Conservation (phyloP, 2,329 filamentous ascomycete species). For the Cordyceps cateniannulata region DNA sequence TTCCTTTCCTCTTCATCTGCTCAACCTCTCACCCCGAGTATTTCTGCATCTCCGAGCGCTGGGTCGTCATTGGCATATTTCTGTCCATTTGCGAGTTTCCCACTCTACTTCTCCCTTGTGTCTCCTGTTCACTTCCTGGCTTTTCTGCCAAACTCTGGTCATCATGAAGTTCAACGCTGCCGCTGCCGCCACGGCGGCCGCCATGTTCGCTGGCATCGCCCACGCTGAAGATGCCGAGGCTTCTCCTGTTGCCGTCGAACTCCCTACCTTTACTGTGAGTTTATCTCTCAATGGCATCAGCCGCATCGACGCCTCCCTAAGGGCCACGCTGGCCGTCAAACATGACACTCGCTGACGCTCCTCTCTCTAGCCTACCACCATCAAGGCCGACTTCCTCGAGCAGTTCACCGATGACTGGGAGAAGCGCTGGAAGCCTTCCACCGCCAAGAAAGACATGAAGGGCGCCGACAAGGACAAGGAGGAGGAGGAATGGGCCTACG, state of each 20-base stretch:
- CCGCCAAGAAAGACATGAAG: conserved; percentile 84
- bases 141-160: conserved; percentile 18
- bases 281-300: background rate
- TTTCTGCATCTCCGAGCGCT: conserved; percentile 2
- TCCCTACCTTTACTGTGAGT: conserved; percentile 85
- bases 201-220: conserved; percentile 63
- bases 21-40: conserved; percentile 8
- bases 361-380: conserved; percentile 63
- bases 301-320: background rate
- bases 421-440: conserved; percentile 83
- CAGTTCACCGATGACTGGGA: conserved; percentile 99
- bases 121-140: background rate
- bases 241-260: conserved; percentile 53
- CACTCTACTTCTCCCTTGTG: conserved; percentile 22
- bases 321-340: conserved; percentile 7
- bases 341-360: conserved; percentile 17
- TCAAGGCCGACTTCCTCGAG: conserved; percentile 94
- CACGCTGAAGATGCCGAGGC: conserved; percentile 62
- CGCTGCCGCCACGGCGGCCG: conserved; percentile 68
- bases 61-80: conserved; percentile 8
- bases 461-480: conserved; percentile 73
- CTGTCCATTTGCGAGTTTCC: conserved; percentile 1
- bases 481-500: conserved; percentile 88
- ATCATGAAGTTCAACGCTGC: conserved; percentile 81
- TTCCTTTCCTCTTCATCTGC: background rate